Percentiles rank a stretch among this genome's conserved stretches.
Conservation (phyloP, 371 early-diverging fungal species). For the Conidiobolus incongruus region DNA sequence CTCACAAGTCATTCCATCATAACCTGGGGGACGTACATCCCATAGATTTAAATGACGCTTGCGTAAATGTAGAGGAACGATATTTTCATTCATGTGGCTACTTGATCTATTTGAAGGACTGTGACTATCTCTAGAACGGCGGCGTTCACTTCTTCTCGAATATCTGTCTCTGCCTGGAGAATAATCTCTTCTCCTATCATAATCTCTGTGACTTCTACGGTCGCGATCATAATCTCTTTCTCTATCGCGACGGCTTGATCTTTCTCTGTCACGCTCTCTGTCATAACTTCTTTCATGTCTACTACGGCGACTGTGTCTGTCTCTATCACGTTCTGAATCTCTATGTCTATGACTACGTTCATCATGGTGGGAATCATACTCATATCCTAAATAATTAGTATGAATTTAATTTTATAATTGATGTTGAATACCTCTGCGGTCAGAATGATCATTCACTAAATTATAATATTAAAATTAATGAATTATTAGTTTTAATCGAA, state of each 20-base stretch:
- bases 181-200: constrained; percentile 8
- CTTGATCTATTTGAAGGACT: constrained; percentile 13
- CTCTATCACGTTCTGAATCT: constrained; percentile 1
- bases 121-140: constrained; percentile 13
- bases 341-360: background rate
- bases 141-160: constrained; percentile 12
- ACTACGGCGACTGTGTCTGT: constrained; percentile 14
- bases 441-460: too few species aligned
- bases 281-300: constrained; percentile 13
- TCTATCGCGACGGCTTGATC: constrained; percentile 11
- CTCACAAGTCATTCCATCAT: constrained; percentile 64
- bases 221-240: constrained; percentile 13
- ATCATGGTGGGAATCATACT: too few species aligned
- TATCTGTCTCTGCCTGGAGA: constrained; percentile 11
- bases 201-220: constrained; percentile 9
- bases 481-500: too few species aligned
- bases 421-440: too few species aligned
- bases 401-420: too few species aligned
- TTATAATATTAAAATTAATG: too few species aligned
- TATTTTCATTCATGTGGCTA: constrained; percentile 12
- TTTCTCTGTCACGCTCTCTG: constrained; percentile 13
- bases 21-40: constrained; percentile 86
- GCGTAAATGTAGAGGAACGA: constrained; percentile 55
- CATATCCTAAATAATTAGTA: too few species aligned
- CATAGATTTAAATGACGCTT: constrained; percentile 63